Percentiles rank a stretch among this genome's conserved stretches.
These are phyloP conservation scores for Papiliotrema laurentii DNA, from an alignment of 1,284 basidiomycete species.

Conservation along the genomic window DNA sequence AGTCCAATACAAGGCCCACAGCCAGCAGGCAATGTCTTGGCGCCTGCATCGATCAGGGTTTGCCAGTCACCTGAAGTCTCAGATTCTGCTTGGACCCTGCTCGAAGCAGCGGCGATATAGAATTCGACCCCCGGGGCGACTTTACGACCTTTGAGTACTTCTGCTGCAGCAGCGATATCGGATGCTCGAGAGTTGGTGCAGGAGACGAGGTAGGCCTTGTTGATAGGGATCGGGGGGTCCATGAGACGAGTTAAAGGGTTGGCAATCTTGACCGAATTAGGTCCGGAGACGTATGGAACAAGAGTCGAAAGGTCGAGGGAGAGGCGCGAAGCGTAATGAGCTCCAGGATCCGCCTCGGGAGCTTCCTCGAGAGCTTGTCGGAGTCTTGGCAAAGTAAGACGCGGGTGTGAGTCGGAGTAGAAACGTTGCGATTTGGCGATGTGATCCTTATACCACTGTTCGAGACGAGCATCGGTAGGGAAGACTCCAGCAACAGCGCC, in stretches of 20 bases:
- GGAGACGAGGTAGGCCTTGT: slow-evolving; percentile 97
- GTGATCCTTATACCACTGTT: slow-evolving; percentile 75
- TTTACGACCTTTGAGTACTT: slow-evolving; percentile 77
- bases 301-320: slow-evolving; percentile 89
- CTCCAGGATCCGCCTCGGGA: slow-evolving; percentile 69
- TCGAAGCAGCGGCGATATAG: slow-evolving; percentile 93
- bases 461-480: slow-evolving; percentile 77
- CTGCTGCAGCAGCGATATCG: slow-evolving; percentile 87
- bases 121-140: slow-evolving; percentile 91
- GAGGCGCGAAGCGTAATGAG: slow-evolving; percentile 82
- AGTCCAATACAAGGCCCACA: slow-evolving; percentile 98
- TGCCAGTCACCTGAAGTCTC: slow-evolving; percentile 87
- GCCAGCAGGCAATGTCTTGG: slow-evolving; percentile 87
- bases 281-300: slow-evolving; percentile 91
- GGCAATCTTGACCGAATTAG: slow-evolving; percentile 95
- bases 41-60: slow-evolving; percentile 76
- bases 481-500: slow-evolving; percentile 94
- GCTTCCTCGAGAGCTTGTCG: slow-evolving; percentile 58
- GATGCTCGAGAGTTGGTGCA: slow-evolving; percentile 98
- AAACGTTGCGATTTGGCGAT: slow-evolving; percentile 14
- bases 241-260: slow-evolving; percentile 82
- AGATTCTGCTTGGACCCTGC: slow-evolving; percentile 83
- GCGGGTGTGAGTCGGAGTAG: slow-evolving; percentile 62
- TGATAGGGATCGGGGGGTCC: slow-evolving; percentile 69
- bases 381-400: slow-evolving; percentile 74